A percentile compares a stretch with the other conserved stretches of the same genome.
Evolutionary conservation across 2,329 filamentous ascomycete genomes (phyloP).

Genomic region (Zasmidium cellare): DNA sequence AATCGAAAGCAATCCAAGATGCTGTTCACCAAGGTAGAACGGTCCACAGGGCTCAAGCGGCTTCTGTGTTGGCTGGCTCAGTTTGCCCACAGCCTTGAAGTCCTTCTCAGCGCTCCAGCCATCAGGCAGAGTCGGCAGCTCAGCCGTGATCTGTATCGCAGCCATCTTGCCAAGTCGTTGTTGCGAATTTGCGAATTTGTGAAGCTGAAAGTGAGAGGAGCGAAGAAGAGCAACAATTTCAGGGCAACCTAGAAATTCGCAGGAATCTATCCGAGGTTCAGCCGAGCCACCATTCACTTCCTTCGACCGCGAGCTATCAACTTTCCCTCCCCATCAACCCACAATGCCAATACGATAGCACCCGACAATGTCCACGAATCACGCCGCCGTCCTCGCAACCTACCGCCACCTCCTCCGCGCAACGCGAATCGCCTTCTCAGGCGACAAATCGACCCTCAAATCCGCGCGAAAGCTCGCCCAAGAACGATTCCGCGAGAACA

Average conservation of each 20-base stretch:
- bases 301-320: too few species aligned
- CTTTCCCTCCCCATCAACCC: not conserved
- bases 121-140: constrained; percentile 73
- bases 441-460: constrained; percentile 66
- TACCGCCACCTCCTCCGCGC: constrained; percentile 83
- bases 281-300: too few species aligned
- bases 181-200: too few species aligned
- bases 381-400: constrained; percentile 66
- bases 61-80: constrained; percentile 77
- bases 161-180: constrained; percentile 67
- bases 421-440: constrained; percentile 78
- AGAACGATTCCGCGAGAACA: constrained; percentile 69
- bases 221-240: too few species aligned
- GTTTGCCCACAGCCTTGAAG: constrained; percentile 78
- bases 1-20: not conserved
- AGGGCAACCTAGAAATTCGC: not conserved
- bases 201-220: not conserved
- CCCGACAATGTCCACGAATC: constrained; percentile 21
- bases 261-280: too few species aligned
- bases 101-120: constrained; percentile 88
- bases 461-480: constrained; percentile 75
- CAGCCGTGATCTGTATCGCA: constrained; percentile 60
- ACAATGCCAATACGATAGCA: constrained; percentile 2
- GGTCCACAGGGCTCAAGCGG: constrained; percentile 95
- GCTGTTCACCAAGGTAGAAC: constrained; percentile 58